Base-by-base conservation (phyloP, 208 protist species). In the Angomonas deanei region DNA sequence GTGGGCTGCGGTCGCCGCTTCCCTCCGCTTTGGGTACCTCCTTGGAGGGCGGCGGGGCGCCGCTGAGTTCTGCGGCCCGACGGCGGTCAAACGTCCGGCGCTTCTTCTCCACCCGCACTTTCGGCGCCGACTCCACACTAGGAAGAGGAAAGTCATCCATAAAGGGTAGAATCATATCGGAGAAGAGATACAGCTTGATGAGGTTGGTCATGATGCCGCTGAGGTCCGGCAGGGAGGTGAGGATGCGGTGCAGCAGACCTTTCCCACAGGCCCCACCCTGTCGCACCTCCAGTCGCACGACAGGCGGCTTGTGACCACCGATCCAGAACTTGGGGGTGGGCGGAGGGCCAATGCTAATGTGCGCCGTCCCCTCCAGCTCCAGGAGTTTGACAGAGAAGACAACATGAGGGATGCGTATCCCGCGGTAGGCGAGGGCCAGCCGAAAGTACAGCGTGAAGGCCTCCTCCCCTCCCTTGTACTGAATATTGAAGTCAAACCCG, bases 131-230 rank as follows among this genome's bases (percentile, higher is more conserved):
- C 11, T 80, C 70, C 1, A 92, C 59, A 61, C 61, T 88, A 2
- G 89, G 89, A 21, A 92, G 72, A 32, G 89, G 78, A 56, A 92
- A 95, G 72, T 95, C 89, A 27, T 95, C 89, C 76, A 95, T 75
- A 53, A 74, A 76, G 0, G 89, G 89, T 2, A 95, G 63, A n/a
- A 85, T 68, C 78, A 95, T 89, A 32, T 93, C 82, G 8, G 55
- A 59, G 47, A 92, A 80, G 39, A 91, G 47, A 57, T 92, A 86
- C 0, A 91, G 57, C 53, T 88, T 86, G 21, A 95, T 39, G 23
- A 90, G 59, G 58, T 91, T 86, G 3, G 79, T 84, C 26, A 78
- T 46, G 39, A 88, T 84, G 26, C 42, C 50, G 68, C 78, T 87
- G 30, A 93, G 71, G 66, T 93, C 76, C 0, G 89, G 89, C 34